phyloP scores from a whole-genome alignment of 129 eudicot genomes.

The Scalesia atractyloides region DNA sequence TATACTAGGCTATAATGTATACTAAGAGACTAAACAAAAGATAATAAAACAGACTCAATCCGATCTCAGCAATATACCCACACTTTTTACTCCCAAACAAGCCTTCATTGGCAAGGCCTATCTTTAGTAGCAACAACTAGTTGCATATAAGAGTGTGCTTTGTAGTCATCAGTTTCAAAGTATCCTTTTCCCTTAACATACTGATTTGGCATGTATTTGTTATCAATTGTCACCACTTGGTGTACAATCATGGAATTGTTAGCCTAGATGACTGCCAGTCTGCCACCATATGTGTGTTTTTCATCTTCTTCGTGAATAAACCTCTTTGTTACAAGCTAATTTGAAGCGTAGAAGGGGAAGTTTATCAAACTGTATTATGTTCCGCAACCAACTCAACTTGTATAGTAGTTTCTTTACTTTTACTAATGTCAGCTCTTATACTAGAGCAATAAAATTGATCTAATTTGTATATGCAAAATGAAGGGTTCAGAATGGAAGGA shows the following conservation, averaged over 20 bases:
- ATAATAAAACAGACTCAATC: no score
- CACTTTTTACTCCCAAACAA: no score
- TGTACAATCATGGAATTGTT: neutral
- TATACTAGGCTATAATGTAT: no score
- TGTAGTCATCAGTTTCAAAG: no score
- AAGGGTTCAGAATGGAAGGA: constrained; percentile 98
- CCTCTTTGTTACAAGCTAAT: no score
- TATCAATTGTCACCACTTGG: constrained; percentile 1
- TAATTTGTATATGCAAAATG: constrained; percentile 13
- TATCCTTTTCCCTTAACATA: no score
- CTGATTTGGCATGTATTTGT: neutral
- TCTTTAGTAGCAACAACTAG: no score
- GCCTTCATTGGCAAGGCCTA: no score
- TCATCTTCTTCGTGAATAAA: neutral
- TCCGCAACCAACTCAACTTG: constrained; percentile 2
- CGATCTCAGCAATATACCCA: no score
- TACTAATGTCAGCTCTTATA: neutral
- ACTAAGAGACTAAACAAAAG: no score
- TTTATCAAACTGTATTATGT: neutral
- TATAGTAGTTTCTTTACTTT: neutral
- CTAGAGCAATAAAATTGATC: constrained; percentile 23
- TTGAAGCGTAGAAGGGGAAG: neutral
- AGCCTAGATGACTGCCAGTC: neutral
- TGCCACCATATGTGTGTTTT: neutral
- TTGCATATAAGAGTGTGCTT: no score